phyloP scores from a whole-genome alignment of 2,329 filamentous ascomycete genomes.

The Colletotrichum godetiae region DNA sequence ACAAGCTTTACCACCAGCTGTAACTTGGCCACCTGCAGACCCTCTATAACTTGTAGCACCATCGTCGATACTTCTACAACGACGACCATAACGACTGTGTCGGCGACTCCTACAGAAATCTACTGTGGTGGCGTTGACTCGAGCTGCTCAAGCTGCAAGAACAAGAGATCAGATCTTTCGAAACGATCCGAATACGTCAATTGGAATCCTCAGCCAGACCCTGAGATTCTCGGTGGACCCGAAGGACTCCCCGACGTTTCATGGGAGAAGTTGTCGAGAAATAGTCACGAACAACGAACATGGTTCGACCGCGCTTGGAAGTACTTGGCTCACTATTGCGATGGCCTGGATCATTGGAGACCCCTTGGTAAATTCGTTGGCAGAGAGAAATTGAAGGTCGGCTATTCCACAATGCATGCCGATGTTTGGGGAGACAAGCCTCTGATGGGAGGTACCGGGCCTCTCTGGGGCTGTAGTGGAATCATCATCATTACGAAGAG shows the following conservation, averaged over 20 bases:
- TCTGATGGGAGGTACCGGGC: conserved; percentile 10
- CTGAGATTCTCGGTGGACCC: neutral
- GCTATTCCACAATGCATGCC: conserved; percentile 20
- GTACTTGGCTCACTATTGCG: conserved; percentile 38
- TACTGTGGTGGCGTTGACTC: conserved; percentile 3
- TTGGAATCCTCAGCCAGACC: neutral
- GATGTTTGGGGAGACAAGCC: neutral
- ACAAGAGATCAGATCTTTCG: neutral
- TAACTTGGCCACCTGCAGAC: conserved; percentile 16
- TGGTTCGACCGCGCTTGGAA: conserved; percentile 52
- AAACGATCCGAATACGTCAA: neutral
- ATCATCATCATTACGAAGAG: conserved; percentile 17
- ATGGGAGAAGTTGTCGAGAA: too few relatives aligned
- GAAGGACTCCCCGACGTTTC: neutral
- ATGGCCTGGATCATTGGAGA: neutral
- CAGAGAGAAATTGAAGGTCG: neutral
- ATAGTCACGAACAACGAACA: too few relatives aligned
- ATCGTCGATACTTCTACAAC: conserved; percentile 9
- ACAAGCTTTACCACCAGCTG: conserved; percentile 21
- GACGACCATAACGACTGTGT: conserved; percentile 12
- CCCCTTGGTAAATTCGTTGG: neutral
- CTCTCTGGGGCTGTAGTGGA: conserved; percentile 32
- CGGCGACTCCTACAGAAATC: neutral
- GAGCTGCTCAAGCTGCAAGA: neutral
- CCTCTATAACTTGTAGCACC: conserved; percentile 21